Conservation (phyloP, 1,139 yeast species). For the Blastobotrys serpentis region DNA sequence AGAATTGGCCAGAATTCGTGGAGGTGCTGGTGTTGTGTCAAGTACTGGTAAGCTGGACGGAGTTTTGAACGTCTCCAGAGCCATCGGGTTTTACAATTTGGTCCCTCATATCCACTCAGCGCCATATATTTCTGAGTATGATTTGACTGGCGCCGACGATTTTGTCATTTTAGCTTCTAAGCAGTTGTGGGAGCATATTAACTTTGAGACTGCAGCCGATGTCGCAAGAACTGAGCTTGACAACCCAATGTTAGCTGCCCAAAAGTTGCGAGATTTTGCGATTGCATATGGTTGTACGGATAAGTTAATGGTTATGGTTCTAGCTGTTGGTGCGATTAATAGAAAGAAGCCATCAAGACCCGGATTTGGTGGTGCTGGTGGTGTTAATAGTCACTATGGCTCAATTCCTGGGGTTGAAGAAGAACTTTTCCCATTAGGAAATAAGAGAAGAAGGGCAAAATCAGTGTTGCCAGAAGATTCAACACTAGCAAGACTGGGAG, state of each 20-base stretch:
- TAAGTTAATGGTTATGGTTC: constrained; percentile 79
- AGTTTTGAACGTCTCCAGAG: constrained; percentile 77
- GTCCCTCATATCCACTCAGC: constrained; percentile 89
- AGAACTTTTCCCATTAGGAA: constrained; percentile 44
- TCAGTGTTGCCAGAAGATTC: constrained; percentile 68
- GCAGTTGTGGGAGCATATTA: constrained; percentile 80
- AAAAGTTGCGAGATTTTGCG: constrained; percentile 89
- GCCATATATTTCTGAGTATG: constrained; percentile 68
- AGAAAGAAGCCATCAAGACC: constrained; percentile 26
- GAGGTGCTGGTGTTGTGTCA: constrained; percentile 87
- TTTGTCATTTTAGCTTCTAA: constrained; percentile 83
- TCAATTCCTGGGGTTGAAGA: constrained; percentile 46
- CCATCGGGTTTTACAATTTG: constrained; percentile 84
- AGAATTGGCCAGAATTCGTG: constrained; percentile 85
- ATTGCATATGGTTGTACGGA: constrained; percentile 86
- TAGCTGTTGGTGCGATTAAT: constrained; percentile 54
- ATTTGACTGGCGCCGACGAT: constrained; percentile 71
- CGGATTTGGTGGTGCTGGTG: constrained; percentile 16
- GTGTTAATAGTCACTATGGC: constrained; percentile 21
- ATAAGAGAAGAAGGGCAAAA: constrained; percentile 55
- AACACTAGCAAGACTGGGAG: constrained; percentile 76
- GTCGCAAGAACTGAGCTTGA: constrained; percentile 80
- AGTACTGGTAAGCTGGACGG: constrained; percentile 87
- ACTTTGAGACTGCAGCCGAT: constrained; percentile 86
- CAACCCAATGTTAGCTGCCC: constrained; percentile 91